These are phyloP conservation scores for Nicotiana paniculata DNA, from an alignment of 257 asterid species.

Conservation along the genomic window DNA sequence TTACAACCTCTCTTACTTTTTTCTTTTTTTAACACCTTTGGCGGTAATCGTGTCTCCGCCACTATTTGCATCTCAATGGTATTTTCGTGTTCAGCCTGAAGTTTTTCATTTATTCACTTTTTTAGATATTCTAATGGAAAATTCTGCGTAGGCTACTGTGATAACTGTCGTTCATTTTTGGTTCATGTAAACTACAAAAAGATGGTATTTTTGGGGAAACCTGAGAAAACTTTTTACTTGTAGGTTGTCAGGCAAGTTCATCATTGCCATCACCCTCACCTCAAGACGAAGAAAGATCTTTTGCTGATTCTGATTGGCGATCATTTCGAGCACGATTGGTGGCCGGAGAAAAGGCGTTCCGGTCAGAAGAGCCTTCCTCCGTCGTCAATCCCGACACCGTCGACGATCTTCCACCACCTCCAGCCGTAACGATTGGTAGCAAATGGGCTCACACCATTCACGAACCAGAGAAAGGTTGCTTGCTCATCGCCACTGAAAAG, in stretches of 20 bases:
- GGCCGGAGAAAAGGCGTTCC: constrained; percentile 34
- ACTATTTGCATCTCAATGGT: no score
- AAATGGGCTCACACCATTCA: constrained; percentile 82
- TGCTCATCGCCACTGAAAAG: constrained; percentile 70
- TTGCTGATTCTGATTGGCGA: constrained; percentile 61
- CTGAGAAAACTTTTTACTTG: background rate
- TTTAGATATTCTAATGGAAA: no score
- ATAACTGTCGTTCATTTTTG: no score
- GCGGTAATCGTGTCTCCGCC: no score
- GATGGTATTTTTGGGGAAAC: background rate
- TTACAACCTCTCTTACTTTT: no score
- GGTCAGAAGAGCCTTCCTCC: constrained; percentile 17
- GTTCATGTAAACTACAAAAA: background rate
- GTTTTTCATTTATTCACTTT: no score
- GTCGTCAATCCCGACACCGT: constrained; percentile 23
- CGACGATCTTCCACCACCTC: constrained; percentile 12
- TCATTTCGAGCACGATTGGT: constrained; percentile 67
- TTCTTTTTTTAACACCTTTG: no score
- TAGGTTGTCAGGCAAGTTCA: constrained; percentile 47
- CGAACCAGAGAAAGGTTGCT: constrained; percentile 79
- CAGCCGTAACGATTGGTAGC: constrained; percentile 31
- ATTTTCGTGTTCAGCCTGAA: no score
- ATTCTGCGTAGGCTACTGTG: no score
- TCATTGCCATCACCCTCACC: constrained; percentile 34
- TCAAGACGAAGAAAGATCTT: constrained; percentile 40